Conservation (phyloP, 176 grass and related monocot genomes). For the Phyllostachys edulis region DNA sequence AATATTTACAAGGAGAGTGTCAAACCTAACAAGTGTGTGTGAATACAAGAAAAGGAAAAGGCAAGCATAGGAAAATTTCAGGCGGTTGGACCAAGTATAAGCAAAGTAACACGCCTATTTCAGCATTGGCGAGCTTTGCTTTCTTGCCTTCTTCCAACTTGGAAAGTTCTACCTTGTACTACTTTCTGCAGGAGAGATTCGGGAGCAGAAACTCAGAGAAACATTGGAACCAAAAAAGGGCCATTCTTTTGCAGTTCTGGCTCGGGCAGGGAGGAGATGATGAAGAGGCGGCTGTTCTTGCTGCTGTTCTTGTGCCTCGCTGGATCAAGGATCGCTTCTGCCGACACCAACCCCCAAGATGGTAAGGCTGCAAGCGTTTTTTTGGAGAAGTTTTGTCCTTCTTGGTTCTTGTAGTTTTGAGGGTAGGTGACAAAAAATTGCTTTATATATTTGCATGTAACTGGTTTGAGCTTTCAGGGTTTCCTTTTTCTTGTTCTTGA, state of each 20-base stretch:
- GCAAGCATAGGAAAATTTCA: background rate
- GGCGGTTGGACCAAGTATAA: background rate
- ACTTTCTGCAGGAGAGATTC: background rate
- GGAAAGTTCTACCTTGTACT: background rate
- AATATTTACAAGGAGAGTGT: background rate
- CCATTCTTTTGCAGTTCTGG: background rate
- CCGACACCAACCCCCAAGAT: slow-evolving; percentile 38
- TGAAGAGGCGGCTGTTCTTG: background rate
- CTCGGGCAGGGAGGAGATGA: background rate
- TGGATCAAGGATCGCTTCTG: slow-evolving; percentile 21
- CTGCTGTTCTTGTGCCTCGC: background rate
- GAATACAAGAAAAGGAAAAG: background rate
- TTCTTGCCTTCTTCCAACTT: background rate
- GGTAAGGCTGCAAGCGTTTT: background rate
- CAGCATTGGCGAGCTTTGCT: background rate
- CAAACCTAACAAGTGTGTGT: background rate
- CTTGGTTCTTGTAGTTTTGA: slow-evolving; percentile 6
- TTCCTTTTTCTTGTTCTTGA: background rate
- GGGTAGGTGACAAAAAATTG: background rate
- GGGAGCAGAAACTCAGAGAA: background rate
- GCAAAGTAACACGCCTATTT: background rate
- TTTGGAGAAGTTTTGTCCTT: background rate
- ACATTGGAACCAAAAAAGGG: background rate
- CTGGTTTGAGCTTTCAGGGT: background rate
- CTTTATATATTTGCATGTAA: background rate